phyloP scores from a whole-genome alignment of 371 early-diverging fungal species.

The Mucor racemosus region DNA sequence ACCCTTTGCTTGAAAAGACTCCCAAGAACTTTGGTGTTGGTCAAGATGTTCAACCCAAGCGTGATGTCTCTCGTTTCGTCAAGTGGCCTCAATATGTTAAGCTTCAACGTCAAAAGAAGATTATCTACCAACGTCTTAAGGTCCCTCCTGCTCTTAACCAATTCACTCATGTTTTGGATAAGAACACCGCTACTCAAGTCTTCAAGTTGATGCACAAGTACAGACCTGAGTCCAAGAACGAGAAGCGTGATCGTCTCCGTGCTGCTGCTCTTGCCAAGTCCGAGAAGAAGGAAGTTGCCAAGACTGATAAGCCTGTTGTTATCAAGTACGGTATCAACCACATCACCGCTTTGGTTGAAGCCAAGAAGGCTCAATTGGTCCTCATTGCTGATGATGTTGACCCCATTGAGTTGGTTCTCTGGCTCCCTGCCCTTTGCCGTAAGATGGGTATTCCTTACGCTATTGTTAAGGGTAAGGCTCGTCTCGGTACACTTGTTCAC shows the following conservation, averaged over 20 bases:
- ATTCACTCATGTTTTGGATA: conserved; percentile 96
- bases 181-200: conserved; percentile 96
- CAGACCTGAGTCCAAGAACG: conserved; percentile 96
- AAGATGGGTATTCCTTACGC: conserved; percentile 99
- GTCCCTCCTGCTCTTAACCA: conserved; percentile 99
- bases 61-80: conserved; percentile 95
- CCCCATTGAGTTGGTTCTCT: conserved; percentile 99
- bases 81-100: conserved; percentile 98
- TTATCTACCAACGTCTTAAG: conserved; percentile 97
- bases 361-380: conserved; percentile 98
- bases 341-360: conserved; percentile 96
- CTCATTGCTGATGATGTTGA: conserved; percentile 99
- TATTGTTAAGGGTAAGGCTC: conserved; percentile 98
- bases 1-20: conserved; percentile 93
- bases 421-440: conserved; percentile 99
- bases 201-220: conserved; percentile 98
- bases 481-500: conserved; percentile 98
- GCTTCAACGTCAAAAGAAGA: conserved; percentile 96
- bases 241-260: conserved; percentile 95
- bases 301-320: conserved; percentile 93
- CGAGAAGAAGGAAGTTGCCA: conserved; percentile 85
- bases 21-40: conserved; percentile 94
- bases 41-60: conserved; percentile 93
- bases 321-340: conserved; percentile 99
- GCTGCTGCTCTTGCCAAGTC: conserved; percentile 84